Conservation (phyloP, 495 filamentous ascomycete species). For the Penicillium psychrofluorescens region DNA sequence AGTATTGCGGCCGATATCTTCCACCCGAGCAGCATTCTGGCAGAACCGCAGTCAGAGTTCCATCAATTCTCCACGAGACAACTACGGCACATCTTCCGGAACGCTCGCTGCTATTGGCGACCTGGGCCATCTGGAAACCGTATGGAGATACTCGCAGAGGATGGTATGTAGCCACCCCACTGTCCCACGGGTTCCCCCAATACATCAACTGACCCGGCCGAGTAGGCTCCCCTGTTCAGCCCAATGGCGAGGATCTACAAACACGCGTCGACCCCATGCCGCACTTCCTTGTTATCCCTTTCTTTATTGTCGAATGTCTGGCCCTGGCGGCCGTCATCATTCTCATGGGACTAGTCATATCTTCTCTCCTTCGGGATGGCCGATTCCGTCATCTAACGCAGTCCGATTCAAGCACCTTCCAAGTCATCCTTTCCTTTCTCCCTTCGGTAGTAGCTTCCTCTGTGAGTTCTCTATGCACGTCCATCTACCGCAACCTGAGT, state of each 20-base stretch:
- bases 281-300: constrained; percentile 33
- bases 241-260: constrained; percentile 15
- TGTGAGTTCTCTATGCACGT: constrained; percentile 30
- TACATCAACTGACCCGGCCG: too few relatives aligned
- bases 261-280: constrained; percentile 28
- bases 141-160: constrained; percentile 28
- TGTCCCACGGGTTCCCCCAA: too few relatives aligned
- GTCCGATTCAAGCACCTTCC: constrained; percentile 28
- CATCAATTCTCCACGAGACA: constrained; percentile 34
- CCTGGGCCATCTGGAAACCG: constrained; percentile 20
- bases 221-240: constrained; percentile 18
- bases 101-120: constrained; percentile 29
- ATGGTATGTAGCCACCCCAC: constrained; percentile 13
- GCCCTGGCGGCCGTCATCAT: constrained; percentile 28
- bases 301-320: constrained; percentile 34
- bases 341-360: constrained; percentile 24
- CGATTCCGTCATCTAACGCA: constrained; percentile 29
- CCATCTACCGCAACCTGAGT: constrained; percentile 33
- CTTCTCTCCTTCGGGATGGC: constrained; percentile 26
- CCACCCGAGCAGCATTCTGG: constrained; percentile 23
- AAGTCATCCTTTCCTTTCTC: constrained; percentile 29
- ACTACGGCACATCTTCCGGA: constrained; percentile 24
- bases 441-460: constrained; percentile 32
- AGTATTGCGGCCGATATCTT: constrained; percentile 33
- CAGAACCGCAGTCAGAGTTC: constrained; percentile 21